Base-by-base conservation (phyloP, 768 basidiomycete genomes). In the Phallus indusiatus region DNA sequence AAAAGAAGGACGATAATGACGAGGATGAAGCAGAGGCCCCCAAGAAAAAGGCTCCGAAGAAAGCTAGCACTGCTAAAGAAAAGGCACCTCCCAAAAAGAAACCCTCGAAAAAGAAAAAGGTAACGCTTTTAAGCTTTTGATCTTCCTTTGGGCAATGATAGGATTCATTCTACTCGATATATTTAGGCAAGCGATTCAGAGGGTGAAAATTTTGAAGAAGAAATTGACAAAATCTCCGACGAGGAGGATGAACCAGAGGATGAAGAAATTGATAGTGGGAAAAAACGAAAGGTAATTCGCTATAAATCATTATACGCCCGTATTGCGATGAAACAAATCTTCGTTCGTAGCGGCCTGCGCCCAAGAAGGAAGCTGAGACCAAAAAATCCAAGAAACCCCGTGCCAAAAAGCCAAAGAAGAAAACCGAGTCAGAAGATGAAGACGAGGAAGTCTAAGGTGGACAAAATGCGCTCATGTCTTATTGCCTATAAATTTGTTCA, bases 271-370 rank as follows among this genome's bases (percentile, higher is more conserved):
- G 70, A 68, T 18, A 58, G 59, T 10, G 67, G 67, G 65, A 87
- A 83, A 75, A 90, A 90, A 73, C 83, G 85, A 72, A 86, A 88
- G 82, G 86, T 83, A 64, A 72, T 63, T 17, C 48, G 33, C 10
- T 33, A 46, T 12, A 14, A n/a, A 20, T 17, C 9, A 48, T 3
- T 12, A 51, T 42, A 48, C 18, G 24, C 28, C 51, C 37, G 37
- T 3, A 48, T 34, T 10, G 7, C 4, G 58, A 60, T 58, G 59
- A 67, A 34, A 47, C 18, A 53, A n/a, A 49, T 28, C 55, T 16
- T 33, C 49, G 48, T 20, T 52, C 24, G 36, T 34, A 49, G 24
- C 36, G 24, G 21, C 61, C 75, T 35, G 34, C 11, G 8, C 52
- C 57, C 22, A 59, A 59, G 21, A 59, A 51, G 18, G 50, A 51